phyloP scores from a whole-genome alignment of 2,329 filamentous ascomycete species.

The Fusarium euwallaceae region DNA sequence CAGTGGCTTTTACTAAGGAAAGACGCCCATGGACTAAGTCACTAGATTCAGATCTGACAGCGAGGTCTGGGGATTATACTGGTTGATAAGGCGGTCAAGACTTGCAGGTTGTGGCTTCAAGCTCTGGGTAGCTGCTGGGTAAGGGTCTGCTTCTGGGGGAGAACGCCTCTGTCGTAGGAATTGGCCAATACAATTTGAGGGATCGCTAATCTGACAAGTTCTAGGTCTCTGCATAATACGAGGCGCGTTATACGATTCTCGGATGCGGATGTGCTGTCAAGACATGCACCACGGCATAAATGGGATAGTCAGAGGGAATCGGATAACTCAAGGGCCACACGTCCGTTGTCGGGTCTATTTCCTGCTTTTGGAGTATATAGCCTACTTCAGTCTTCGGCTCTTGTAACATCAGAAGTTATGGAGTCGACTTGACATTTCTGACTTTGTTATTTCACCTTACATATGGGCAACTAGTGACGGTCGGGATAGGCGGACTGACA shows the following conservation, averaged over 20 bases:
- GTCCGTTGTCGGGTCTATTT: neutral
- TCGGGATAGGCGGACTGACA: too few relatives aligned
- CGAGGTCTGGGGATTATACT: neutral
- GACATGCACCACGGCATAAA: neutral
- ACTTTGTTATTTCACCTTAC: neutral
- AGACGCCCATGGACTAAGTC: neutral
- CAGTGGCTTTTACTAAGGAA: neutral
- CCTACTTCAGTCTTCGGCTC: neutral
- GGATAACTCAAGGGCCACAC: neutral
- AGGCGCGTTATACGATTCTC: neutral
- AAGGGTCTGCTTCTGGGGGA: neutral
- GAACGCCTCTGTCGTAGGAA: neutral
- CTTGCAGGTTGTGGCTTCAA: neutral
- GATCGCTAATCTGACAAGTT: neutral
- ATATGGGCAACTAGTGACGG: too few relatives aligned
- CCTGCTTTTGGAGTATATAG: neutral
- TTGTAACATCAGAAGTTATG: neutral
- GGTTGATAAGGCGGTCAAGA: neutral
- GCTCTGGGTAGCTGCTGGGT: neutral
- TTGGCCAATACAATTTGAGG: neutral
- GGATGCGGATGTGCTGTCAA: neutral
- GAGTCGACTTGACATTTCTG: neutral
- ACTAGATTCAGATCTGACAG: neutral
- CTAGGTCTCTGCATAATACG: neutral
- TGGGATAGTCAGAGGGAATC: neutral